A percentile compares a stretch with the other conserved stretches of the same genome.
Evolutionary conservation across 2,329 filamentous ascomycete species (phyloP).

Genomic region (Colletotrichum theobromicola): DNA sequence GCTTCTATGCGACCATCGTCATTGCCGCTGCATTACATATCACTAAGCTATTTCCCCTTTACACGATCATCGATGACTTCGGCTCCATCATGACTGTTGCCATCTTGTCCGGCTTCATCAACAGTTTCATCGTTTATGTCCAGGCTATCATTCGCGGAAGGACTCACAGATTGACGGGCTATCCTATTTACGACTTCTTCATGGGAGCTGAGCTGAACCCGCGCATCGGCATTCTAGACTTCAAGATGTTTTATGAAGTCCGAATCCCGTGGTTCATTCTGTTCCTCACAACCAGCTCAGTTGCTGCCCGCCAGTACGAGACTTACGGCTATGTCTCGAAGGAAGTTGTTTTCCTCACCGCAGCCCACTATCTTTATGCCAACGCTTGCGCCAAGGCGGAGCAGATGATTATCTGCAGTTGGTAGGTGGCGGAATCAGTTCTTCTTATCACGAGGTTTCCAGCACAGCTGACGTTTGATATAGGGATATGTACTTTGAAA

Average conservation of each 20-base stretch:
- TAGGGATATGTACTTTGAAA: slow-evolving; percentile 88
- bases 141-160: slow-evolving; percentile 81
- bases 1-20: slow-evolving; percentile 85
- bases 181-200: slow-evolving; percentile 88
- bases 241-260: slow-evolving; percentile 98
- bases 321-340: slow-evolving; percentile 83
- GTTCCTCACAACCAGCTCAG: slow-evolving; percentile 76
- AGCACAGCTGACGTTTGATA: background rate
- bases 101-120: slow-evolving; percentile 87
- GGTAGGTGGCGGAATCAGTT: slow-evolving; percentile 40
- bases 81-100: slow-evolving; percentile 91
- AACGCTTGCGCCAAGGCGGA: slow-evolving; percentile 93
- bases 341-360: slow-evolving; percentile 81
- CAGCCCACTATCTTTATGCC: slow-evolving; percentile 91
- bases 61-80: slow-evolving; percentile 94
- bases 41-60: slow-evolving; percentile 84
- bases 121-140: slow-evolving; percentile 83
- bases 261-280: slow-evolving; percentile 92
- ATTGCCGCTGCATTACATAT: slow-evolving; percentile 75
- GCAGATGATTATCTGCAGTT: slow-evolving; percentile 87
- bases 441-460: background rate
- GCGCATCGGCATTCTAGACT: slow-evolving; percentile 82
- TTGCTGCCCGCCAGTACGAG: slow-evolving; percentile 84
- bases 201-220: slow-evolving; percentile 92
- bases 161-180: slow-evolving; percentile 91